Conservation (phyloP, 257 asterid genomes). For the Ligustrum vulgare region DNA sequence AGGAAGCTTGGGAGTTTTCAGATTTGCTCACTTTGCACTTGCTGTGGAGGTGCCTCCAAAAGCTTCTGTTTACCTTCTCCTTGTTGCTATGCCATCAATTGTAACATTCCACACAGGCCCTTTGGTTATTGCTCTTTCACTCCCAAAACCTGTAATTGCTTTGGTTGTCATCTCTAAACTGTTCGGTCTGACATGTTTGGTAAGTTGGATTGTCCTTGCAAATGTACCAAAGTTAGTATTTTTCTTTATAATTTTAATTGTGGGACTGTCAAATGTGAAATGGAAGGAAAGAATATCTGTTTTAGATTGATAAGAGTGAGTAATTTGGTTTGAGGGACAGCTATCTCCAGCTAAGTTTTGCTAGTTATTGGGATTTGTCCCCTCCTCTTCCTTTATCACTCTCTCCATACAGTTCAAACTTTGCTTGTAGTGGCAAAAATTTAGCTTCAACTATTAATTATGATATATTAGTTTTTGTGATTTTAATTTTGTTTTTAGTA, state of each 20-base stretch:
- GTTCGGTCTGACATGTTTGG: background rate
- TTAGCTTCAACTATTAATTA: slow-evolving; percentile 10
- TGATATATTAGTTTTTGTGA: background rate
- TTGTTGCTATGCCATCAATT: slow-evolving; percentile 84
- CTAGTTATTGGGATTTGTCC: slow-evolving; percentile 14
- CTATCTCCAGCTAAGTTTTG: background rate
- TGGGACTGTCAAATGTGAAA: slow-evolving; percentile 28
- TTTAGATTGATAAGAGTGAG: slow-evolving; percentile 22
- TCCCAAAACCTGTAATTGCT: slow-evolving; percentile 81
- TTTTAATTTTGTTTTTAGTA: slow-evolving; percentile 15
- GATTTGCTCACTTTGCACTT: slow-evolving; percentile 78
- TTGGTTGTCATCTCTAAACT: slow-evolving; percentile 60
- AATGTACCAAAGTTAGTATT: background rate
- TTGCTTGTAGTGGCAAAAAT: slow-evolving; percentile 20
- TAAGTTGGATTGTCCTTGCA: background rate
- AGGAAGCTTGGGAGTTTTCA: slow-evolving; percentile 72
- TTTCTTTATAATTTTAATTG: slow-evolving; percentile 1
- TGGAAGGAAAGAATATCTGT: slow-evolving; percentile 40
- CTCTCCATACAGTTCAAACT: background rate
- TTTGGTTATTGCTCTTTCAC: slow-evolving; percentile 85
- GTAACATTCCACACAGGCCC: slow-evolving; percentile 92
- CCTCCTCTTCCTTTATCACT: background rate
- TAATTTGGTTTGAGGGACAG: slow-evolving; percentile 30
- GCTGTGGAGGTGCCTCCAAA: slow-evolving; percentile 59
- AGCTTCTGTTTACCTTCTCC: slow-evolving; percentile 68